Evolutionary conservation across 2,329 filamentous ascomycete genomes (phyloP).

Genomic region (Clonostachys byssicola): DNA sequence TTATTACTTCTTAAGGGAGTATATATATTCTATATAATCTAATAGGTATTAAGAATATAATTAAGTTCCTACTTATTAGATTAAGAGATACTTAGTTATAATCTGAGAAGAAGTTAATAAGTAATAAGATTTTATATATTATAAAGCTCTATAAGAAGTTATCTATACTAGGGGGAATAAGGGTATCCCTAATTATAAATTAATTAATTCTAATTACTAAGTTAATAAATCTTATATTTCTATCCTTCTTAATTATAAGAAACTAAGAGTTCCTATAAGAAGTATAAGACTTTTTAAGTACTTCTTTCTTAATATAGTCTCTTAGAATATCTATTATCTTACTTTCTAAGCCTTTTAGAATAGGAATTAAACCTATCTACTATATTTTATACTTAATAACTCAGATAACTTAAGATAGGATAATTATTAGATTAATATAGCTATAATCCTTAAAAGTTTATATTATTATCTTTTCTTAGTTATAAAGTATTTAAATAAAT

Average conservation of each 20-base stretch:
- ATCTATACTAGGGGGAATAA: not conserved
- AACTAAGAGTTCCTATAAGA: not conserved
- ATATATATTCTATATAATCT: not conserved
- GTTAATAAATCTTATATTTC: not conserved
- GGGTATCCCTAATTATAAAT: not conserved
- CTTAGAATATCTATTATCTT: not conserved
- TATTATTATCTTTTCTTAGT: not conserved
- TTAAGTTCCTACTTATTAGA: not conserved
- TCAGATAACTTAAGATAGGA: not conserved
- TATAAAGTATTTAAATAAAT: not conserved
- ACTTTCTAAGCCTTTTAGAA: not conserved
- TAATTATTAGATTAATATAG: not conserved
- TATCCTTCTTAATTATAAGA: not conserved
- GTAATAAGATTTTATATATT: not conserved
- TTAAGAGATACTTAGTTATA: not conserved
- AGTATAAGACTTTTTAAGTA: not conserved
- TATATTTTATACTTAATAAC: not conserved
- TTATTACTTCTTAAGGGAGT: not conserved
- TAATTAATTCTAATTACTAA: not conserved
- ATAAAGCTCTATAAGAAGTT: not conserved
- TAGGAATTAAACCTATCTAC: not conserved
- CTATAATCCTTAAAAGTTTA: not conserved
- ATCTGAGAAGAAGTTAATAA: not conserved
- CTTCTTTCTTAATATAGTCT: not conserved
- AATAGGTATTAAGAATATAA: not conserved